phyloP scores from a whole-genome alignment of 2,329 filamentous ascomycete genomes.

The Trichoderma simmonsii region DNA sequence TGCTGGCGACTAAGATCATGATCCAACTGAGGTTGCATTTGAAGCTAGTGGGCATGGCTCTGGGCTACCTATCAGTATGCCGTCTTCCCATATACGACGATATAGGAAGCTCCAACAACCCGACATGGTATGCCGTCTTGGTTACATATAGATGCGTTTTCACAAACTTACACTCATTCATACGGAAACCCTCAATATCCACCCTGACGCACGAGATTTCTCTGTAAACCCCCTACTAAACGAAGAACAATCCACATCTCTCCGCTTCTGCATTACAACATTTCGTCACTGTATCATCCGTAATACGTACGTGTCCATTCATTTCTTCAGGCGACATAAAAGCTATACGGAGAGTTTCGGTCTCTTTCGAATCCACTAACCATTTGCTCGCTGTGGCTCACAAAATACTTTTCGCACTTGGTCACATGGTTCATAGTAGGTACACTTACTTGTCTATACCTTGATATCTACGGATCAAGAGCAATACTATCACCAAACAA shows the following conservation, averaged over 20 bases:
- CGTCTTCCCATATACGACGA: background rate
- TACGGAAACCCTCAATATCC: background rate
- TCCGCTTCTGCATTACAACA: background rate
- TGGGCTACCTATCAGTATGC: background rate
- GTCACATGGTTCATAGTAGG: background rate
- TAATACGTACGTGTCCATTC: background rate
- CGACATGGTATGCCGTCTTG: fast-evolving
- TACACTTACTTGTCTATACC: background rate
- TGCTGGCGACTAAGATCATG: background rate
- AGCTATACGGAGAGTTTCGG: background rate
- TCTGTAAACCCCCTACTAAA: background rate
- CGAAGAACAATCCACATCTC: background rate
- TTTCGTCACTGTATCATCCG: background rate
- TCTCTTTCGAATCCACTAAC: background rate
- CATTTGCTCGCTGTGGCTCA: background rate
- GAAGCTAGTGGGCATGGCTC: background rate
- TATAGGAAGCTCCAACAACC: background rate
- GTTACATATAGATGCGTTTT: background rate
- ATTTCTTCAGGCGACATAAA: fast-evolving
- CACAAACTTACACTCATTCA: background rate
- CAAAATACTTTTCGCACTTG: background rate
- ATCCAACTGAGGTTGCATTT: background rate
- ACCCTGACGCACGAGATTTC: background rate
- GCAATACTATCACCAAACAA: fast-evolving
- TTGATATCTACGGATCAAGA: fast-evolving